Base-by-base conservation (phyloP, 1,139 yeast species). In the Debaryomyces sp. region DNA sequence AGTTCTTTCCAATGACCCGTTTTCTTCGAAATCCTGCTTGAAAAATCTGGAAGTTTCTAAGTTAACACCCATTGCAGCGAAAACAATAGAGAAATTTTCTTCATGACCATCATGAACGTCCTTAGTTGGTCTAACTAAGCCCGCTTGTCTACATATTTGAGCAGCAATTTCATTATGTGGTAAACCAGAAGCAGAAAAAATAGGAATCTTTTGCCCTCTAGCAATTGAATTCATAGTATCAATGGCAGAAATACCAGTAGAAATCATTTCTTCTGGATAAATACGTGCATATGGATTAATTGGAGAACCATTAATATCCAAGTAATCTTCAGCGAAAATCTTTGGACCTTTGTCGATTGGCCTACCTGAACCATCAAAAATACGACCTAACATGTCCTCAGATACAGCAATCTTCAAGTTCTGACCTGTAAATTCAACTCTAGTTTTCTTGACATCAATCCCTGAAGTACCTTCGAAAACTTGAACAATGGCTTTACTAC, bases 151-250 rank as follows among this genome's bases (percentile, higher is more conserved):
- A 82, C 98, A 94, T 71, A 94, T 94, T 75, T 94, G 99, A 41
- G 99, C 99, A 54, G 99, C 99, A 75, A 94, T 92, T 75, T 95
- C 99, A 68, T 94, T 95, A 75, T 94, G 99, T 50, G 99, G 99
- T 68, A 94, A 84, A 78, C 99, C 99, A 49, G 98, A 91, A 40
- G 99, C 99, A 48, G 97, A 90, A 77, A 94, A 94, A 70, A 94
- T 94, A 46, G 99, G 99, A 67, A 94, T 94, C 77, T 95, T 95
- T 77, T 94, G 99, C 60, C 99, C 99, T 82, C 99, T 89, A 54
- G 99, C 99, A 80, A 94, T 94, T 38, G 99, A 92, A 75, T 94
- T 95, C 99, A 95, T 94, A 51, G 98, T 92, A 71, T 94, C 99
- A 65, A 94, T 95, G 43, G 99, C 97, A 44, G 97, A 91, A 58